Evolutionary conservation across 2,329 filamentous ascomycete genomes (phyloP).

Genomic region (Aspergillus unguis): DNA sequence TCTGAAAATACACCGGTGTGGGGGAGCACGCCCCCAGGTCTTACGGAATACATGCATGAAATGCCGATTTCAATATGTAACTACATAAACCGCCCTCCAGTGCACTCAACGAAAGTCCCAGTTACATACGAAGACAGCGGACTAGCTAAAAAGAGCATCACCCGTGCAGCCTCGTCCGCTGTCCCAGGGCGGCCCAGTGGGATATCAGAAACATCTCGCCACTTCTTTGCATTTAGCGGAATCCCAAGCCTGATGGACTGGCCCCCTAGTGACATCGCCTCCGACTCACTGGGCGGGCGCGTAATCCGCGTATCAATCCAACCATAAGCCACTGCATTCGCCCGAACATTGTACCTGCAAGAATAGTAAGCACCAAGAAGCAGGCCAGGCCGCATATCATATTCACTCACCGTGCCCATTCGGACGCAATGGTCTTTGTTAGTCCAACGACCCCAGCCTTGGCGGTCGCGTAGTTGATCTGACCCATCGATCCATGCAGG

Average conservation of each 20-base stretch:
- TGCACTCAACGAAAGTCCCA: background rate
- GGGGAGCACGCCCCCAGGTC: background rate
- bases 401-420: conserved; percentile 44
- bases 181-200: conserved; percentile 69
- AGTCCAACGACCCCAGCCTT: conserved; percentile 53
- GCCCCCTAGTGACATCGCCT: background rate
- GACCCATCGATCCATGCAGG: conserved; percentile 42
- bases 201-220: conserved; percentile 55
- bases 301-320: conserved; percentile 69
- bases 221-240: conserved; percentile 13
- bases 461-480: conserved; percentile 53
- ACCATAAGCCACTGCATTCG: conserved; percentile 46
- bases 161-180: conserved; percentile 38
- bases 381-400: background rate
- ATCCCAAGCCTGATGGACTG: conserved; percentile 6
- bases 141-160: conserved; percentile 19
- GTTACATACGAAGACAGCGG: conserved; percentile 20
- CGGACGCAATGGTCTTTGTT: conserved; percentile 54
- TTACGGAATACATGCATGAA: too few species aligned
- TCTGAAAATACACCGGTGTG: background rate
- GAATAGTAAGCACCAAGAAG: background rate
- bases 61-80: background rate
- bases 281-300: background rate
- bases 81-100: background rate
- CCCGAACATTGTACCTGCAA: background rate